Conservation (phyloP, 2,329 filamentous ascomycete genomes). For the Immersiporthe knoxdaviesiana region DNA sequence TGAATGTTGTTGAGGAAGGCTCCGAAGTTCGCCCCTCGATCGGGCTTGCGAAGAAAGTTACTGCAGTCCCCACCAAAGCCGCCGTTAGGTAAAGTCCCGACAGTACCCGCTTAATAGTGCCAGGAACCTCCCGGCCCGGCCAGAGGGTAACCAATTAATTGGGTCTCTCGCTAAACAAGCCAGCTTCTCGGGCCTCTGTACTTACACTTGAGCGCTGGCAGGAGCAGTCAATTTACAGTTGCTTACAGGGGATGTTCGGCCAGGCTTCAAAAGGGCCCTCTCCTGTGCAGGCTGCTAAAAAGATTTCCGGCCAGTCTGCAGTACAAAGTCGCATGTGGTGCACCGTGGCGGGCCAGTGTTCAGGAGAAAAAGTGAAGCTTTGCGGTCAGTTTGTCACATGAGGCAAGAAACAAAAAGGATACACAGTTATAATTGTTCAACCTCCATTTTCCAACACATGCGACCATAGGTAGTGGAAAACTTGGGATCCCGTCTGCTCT, state of each 20-base stretch:
- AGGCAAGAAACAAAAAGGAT: no score
- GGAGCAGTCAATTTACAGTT: no score
- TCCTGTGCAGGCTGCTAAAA: no score
- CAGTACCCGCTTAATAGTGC: slow-evolving; percentile 21
- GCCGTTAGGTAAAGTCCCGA: slow-evolving; percentile 24
- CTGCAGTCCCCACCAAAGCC: neutral
- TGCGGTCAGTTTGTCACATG: neutral
- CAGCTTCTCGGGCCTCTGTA: neutral
- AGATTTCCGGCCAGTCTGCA: no score
- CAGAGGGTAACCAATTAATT: slow-evolving; percentile 18
- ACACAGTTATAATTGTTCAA: neutral
- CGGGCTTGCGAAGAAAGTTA: slow-evolving; percentile 24
- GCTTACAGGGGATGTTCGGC: no score
- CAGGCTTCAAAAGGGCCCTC: no score
- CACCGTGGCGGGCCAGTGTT: no score
- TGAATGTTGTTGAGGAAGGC: neutral
- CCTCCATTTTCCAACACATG: neutral
- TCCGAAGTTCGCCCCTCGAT: slow-evolving; percentile 21
- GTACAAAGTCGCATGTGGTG: no score
- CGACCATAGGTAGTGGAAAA: neutral
- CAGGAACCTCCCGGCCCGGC: slow-evolving; percentile 13
- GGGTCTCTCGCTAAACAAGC: neutral
- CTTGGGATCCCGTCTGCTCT: no score
- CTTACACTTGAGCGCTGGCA: no score
- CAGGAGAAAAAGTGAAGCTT: no score